Evolutionary conservation across 2,329 filamentous ascomycete species (phyloP), one percentile per base, ranked within the genome.

Genomic region (Neofusicoccum sp.): DNA sequence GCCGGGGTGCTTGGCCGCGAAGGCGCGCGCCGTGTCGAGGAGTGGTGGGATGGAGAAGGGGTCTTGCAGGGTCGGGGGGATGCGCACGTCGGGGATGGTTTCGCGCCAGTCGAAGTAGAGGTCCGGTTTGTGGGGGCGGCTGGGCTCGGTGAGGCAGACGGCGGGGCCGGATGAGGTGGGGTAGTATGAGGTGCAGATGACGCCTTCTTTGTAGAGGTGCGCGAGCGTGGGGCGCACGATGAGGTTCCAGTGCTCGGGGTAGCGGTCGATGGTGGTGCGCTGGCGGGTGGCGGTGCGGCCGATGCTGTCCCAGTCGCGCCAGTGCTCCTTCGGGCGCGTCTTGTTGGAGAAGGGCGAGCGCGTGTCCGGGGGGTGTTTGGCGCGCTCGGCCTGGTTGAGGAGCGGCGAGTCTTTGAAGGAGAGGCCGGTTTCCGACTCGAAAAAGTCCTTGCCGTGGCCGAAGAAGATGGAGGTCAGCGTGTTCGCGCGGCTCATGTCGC

Each of bases 121-220:
- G 61, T 82, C 78, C 3, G 58, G 58, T 20, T 43, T 53, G 41
- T 70, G 66, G 1, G 65, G 34, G 4, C 75, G 71, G 60, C 65
- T 66, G 0, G 73, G 69, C 54, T 81, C 78, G 6, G 70, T 69
- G 31, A 66, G 69, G 2, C 73, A 74, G 3, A 75, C 71, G 8
- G 75, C 76, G 48, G 74, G 67, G 4, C 79, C 79, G 12, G 11
- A 26, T 4, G 14, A 7, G n/a, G 8, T 11, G 26, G 3, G 20
- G 63, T 20, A 20, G 58, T 72, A 73, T 33, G 70, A 70, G 51
- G 68, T 63, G 26, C 67, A 68, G 56, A 82, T 74, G 36, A 82
- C 67, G 53, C 80, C 79, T 14, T 77, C 75, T 63, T 76, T 75
- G 68, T 79, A 82, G 9, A 82, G 66, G n/a, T 74, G 73, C 1